Conservation (phyloP, 805 yeast species). For the Schizosaccharomyces lindneri region DNA sequence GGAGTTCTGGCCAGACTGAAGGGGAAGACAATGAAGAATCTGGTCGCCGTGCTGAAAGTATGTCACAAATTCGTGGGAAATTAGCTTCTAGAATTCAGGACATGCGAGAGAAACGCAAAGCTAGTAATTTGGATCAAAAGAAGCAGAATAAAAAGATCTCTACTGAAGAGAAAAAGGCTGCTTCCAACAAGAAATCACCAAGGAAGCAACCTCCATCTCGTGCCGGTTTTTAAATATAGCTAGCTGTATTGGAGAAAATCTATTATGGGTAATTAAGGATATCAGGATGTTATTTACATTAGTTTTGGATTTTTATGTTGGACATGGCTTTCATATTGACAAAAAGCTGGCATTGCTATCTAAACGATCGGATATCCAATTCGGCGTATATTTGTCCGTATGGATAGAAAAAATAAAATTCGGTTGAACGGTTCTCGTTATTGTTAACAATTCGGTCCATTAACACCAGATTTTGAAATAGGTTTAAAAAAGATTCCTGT, state of each 20-base stretch:
- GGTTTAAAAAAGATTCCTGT: no score
- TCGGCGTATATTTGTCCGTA: no score
- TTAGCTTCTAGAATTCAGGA: not conserved
- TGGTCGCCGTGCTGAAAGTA: not conserved
- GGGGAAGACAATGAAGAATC: not conserved
- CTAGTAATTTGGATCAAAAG: not conserved
- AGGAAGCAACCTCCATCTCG: not conserved
- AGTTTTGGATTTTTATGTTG: not conserved
- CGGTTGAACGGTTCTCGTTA: no score
- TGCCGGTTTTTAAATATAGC: not conserved
- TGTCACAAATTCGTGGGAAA: not conserved
- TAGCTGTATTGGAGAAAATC: no score
- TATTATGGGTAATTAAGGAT: no score
- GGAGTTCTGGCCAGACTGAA: not conserved
- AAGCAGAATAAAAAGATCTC: not conserved
- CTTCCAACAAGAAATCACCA: not conserved
- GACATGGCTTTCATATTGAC: not conserved
- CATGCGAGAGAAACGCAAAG: not conserved
- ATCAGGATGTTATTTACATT: not conserved
- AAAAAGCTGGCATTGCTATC: not conserved
- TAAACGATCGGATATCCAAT: no score
- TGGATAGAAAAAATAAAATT: no score
- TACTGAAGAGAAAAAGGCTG: not conserved
- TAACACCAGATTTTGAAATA: no score
- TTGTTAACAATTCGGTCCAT: no score